Evolutionary conservation across 352 stramenopile species (phyloP).

Genomic region (Pythium insidiosum): DNA sequence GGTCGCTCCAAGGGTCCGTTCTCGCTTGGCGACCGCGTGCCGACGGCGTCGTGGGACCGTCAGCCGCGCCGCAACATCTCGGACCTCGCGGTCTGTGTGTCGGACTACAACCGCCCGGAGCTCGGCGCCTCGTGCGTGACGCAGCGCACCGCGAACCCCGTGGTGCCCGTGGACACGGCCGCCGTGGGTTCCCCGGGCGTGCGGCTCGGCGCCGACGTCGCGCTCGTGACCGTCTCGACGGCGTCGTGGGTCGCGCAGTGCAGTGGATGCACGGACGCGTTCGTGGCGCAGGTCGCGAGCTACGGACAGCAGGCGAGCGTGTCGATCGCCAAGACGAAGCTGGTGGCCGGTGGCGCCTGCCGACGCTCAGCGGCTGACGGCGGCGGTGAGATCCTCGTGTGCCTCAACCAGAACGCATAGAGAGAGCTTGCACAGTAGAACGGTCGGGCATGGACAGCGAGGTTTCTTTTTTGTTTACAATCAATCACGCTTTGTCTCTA

Average conservation of each 20-base stretch:
- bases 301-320: not conserved
- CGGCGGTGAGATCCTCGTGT: conserved; percentile 1
- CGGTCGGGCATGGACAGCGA: no score
- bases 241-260: conserved; percentile 5
- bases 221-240: not conserved
- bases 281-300: conserved; percentile 5
- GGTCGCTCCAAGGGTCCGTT: conserved; percentile 1
- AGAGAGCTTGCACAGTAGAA: no score
- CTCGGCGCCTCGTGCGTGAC: conserved; percentile 3
- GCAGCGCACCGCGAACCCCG: not conserved
- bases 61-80: conserved; percentile 1
- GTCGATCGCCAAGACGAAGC: no score
- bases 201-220: not conserved
- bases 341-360: conserved; percentile 1
- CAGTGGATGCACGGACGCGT: conserved; percentile 2
- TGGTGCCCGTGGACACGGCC: not conserved
- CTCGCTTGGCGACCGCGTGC: not conserved
- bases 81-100: not conserved
- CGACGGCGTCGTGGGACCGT: not conserved
- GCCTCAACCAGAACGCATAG: no score
- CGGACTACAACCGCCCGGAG: conserved; percentile 6
- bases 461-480: no score
- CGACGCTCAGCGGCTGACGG: not conserved
- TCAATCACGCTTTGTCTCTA: no score
- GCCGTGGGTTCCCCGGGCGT: not conserved